A percentile compares a stretch with the other conserved stretches of the same genome.
Conservation (phyloP, 2,329 filamentous ascomycete genomes). For the Elsinoe perseae region DNA sequence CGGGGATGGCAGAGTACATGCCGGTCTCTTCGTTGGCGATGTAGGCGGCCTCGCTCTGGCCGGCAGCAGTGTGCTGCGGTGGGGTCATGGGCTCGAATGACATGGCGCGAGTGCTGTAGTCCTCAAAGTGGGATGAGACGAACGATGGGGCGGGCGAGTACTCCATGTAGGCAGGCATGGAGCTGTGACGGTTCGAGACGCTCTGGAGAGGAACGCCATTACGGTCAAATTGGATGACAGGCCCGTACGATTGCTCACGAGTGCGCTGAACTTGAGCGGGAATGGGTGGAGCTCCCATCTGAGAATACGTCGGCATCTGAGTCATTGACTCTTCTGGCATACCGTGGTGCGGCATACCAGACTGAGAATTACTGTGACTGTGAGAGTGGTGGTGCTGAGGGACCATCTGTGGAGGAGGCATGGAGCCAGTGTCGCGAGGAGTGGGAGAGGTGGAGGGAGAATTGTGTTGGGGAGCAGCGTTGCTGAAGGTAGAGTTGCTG, state of each 20-base stretch:
- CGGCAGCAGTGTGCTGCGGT: constrained; percentile 63
- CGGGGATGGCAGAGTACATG: constrained; percentile 88
- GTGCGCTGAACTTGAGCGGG: constrained; percentile 69
- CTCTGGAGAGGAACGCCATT: constrained; percentile 79
- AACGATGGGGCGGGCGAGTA: constrained; percentile 98
- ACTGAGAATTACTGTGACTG: constrained; percentile 24
- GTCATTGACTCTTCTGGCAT: constrained; percentile 52
- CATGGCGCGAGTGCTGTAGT: constrained; percentile 92
- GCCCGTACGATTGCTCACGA: constrained; percentile 71
- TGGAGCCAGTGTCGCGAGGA: constrained; percentile 82
- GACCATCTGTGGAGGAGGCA: constrained; percentile 86
- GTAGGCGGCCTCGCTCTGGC: constrained; percentile 79
- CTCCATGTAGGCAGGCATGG: constrained; percentile 97
- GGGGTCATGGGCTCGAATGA: constrained; percentile 97
- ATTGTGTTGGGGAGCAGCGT: constrained; percentile 40
- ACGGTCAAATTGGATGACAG: constrained; percentile 78
- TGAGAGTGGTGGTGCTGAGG: constrained; percentile 37
- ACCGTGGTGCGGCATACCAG: constrained; percentile 34
- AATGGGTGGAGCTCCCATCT: constrained; percentile 63
- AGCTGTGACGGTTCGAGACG: constrained; percentile 84
- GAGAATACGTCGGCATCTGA: constrained; percentile 61
- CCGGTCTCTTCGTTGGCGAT: constrained; percentile 97
- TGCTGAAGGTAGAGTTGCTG: constrained; percentile 82
- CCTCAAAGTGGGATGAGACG: constrained; percentile 96
- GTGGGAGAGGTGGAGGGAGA: constrained; percentile 82